These are phyloP conservation scores for Alternaria sp. DNA, from an alignment of 2,329 filamentous ascomycete genomes.

Conservation along the genomic window DNA sequence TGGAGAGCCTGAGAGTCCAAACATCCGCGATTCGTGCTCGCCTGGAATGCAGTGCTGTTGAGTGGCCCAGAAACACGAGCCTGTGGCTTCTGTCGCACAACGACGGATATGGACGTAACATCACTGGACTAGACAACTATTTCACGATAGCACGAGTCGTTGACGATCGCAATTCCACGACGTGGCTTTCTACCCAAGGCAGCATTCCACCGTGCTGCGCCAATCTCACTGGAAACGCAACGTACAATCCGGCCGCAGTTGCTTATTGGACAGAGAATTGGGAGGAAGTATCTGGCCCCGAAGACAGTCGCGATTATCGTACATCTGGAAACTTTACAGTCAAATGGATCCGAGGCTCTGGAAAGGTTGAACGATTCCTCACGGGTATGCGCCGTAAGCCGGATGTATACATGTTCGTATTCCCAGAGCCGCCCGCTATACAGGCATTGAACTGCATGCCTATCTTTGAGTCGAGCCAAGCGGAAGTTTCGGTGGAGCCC, in stretches of 20 bases:
- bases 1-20: not conserved
- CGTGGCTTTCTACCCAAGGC: not conserved
- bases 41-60: not conserved
- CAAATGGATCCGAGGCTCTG: not conserved
- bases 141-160: not conserved
- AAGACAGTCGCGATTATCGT: not conserved
- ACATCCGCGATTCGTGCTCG: not conserved
- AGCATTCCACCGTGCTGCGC: not conserved
- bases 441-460: not conserved
- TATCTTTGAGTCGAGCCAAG: not conserved
- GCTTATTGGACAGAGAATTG: not conserved
- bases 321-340: not conserved
- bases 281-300: not conserved
- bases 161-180: not conserved
- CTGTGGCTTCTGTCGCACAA: not conserved
- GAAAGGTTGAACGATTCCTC: not conserved
- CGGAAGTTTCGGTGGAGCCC: not conserved
- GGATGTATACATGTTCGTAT: not conserved
- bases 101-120: not conserved
- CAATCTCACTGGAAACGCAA: not conserved
- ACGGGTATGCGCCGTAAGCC: not conserved
- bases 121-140: not conserved
- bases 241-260: not conserved
- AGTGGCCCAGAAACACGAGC: not conserved
- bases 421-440: not conserved